phyloP scores from a whole-genome alignment of 148 eudicot genomes.

The Simmondsia chinensis region DNA sequence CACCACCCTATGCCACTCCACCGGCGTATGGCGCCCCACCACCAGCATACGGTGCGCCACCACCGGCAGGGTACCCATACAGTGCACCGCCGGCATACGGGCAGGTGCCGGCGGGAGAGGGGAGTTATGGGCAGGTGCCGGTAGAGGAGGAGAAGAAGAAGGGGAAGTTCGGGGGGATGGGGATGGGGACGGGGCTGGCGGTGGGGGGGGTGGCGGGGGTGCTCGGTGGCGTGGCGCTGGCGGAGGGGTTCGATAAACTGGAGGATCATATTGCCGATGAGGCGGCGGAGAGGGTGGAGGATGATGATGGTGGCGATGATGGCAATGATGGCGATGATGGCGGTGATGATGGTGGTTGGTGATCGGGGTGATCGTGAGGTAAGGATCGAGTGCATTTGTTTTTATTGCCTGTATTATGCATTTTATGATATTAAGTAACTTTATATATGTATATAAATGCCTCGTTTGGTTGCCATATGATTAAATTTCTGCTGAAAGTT shows the following conservation, averaged over 20 bases:
- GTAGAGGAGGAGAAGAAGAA: conserved; percentile 43
- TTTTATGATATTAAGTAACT: too few species aligned
- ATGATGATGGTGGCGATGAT: conserved; percentile 33
- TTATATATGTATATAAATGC: too few species aligned
- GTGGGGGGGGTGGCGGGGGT: conserved; percentile 82
- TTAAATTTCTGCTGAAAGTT: too few species aligned
- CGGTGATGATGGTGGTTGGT: conserved; percentile 24
- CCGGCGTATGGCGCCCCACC: neutral
- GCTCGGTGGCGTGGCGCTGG: conserved; percentile 70
- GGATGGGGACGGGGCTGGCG: conserved; percentile 83
- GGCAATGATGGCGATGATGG: conserved; percentile 29
- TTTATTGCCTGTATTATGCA: too few species aligned
- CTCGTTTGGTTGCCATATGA: too few species aligned
- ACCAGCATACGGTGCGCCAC: conserved; percentile 13
- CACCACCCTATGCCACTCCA: too few species aligned
- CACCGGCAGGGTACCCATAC: conserved; percentile 21
- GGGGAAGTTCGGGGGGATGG: conserved; percentile 66
- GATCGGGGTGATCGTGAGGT: too few species aligned
- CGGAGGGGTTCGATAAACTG: conserved; percentile 51
- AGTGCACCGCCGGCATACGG: conserved; percentile 21
- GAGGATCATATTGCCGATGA: conserved; percentile 68
- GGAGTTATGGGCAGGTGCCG: conserved; percentile 6
- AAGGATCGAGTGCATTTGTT: too few species aligned
- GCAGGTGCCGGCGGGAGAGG: conserved; percentile 13
- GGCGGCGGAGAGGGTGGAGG: conserved; percentile 60